Base-by-base conservation (phyloP, 2,329 filamentous ascomycete genomes). In the Calonectria hawksworthii region DNA sequence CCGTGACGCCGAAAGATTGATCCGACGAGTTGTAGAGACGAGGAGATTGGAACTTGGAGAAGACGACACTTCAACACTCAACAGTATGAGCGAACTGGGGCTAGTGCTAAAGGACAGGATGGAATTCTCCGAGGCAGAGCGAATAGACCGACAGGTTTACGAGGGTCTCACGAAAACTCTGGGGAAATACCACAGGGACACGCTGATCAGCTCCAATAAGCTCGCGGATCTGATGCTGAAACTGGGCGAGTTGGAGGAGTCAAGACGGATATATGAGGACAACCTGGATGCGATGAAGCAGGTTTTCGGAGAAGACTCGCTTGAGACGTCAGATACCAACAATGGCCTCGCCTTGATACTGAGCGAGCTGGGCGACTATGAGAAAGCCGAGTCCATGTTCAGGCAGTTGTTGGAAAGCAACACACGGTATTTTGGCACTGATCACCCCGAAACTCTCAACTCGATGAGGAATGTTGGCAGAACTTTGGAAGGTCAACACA, bases 81-180 rank as follows among this genome's bases (percentile, higher is more conserved):
- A 0, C 23, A 14, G n/a, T 10, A 13, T 56, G 13, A 2, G 14
- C 3, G 26, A n/a, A 2, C 34, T 56, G n/a, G 65, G 47, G 16
- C 0, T 10, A 1, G 18, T 28, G 7, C 26, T 68, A 8, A 0
- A 5, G 34, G 2, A 4, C 0, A 23, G 14, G 9, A 72, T 74
- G 4, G 68, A 75, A 56, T 77, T 79, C 34, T 6, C 74, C 26
- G 76, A 80, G 65, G 80, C 79, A 41, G 77, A 80, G 63, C 3
- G 36, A 36, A 18, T 51, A 0, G 10, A 36, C 9, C 36, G 50
- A 4, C 28, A 36, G 11, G 21, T 4, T 1, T 36, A 54, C 1
- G n/a, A 56, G 16, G 13, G 32, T 7, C 11, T 0, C 8, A 7
- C 16, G 13, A 9, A 13, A 7, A 10, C 21, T 0, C 23, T 71